Percentiles rank a stretch among this genome's conserved stretches.
Evolutionary conservation across 192 early-diverging fungal species (phyloP).

Genomic region (Backusella circina): DNA sequence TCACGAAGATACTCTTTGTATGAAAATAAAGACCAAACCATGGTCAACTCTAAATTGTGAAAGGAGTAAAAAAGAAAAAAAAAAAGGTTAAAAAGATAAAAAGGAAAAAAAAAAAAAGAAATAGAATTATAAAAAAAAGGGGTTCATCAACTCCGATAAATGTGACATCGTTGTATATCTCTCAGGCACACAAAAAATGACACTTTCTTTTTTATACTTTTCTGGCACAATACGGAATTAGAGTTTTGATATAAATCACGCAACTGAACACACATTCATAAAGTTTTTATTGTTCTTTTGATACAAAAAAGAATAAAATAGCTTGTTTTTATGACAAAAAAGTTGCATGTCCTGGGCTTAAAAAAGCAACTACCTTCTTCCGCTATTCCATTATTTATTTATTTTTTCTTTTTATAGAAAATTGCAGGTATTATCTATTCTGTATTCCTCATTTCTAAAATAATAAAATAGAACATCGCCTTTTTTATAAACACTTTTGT

Average conservation of each 20-base stretch:
- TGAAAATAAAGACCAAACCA: not conserved
- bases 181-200: not conserved
- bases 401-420: not conserved
- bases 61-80: not conserved
- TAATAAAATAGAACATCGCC: not conserved
- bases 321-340: not conserved
- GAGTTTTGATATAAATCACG: not conserved
- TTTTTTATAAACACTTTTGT: not conserved
- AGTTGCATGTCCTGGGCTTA: not conserved
- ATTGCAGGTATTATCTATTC: no score
- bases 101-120: not conserved
- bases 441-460: not conserved
- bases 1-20: conserved; percentile 5
- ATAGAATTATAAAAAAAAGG: not conserved
- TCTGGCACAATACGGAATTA: not conserved
- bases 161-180: not conserved
- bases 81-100: not conserved
- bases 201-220: not conserved
- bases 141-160: not conserved
- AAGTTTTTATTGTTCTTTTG: no score
- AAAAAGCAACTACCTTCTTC: not conserved
- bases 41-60: not conserved
- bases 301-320: not conserved
- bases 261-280: not conserved
- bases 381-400: no score